Percentiles rank a stretch among this genome's conserved stretches.
Conservation (phyloP, 371 early-diverging fungal species). For the Mortierella sp. region DNA sequence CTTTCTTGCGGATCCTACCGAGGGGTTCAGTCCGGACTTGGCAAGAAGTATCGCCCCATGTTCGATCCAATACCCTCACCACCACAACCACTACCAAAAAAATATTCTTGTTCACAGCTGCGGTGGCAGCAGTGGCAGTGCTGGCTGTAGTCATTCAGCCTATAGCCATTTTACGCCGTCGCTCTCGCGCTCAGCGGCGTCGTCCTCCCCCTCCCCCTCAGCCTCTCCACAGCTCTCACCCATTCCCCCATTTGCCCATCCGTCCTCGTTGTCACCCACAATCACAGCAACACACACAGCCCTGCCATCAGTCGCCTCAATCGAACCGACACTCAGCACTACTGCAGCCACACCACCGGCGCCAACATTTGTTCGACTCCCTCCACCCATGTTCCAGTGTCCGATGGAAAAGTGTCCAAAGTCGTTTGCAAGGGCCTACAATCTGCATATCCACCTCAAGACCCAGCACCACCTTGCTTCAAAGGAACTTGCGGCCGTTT, state of each 20-base stretch:
- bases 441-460: conserved; percentile 30
- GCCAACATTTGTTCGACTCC: background rate
- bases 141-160: too few species aligned
- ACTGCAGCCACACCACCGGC: too few species aligned
- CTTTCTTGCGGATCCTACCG: background rate
- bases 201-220: background rate
- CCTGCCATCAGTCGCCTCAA: background rate
- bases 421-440: conserved; percentile 29
- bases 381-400: conserved; percentile 24
- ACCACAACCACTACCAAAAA: background rate
- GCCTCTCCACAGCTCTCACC: background rate
- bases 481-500: conserved; percentile 9
- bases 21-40: background rate
- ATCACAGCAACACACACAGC: background rate
- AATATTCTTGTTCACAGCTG: background rate
- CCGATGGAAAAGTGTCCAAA: conserved; percentile 29
- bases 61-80: background rate
- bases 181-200: background rate
- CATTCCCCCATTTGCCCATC: background rate
- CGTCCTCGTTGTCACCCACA: background rate
- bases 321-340: too few species aligned
- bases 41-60: background rate
- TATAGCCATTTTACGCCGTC: background rate
- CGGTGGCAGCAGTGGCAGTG: too few species aligned
- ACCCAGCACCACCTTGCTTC: conserved; percentile 21